Evolutionary conservation across 164 flowering plant species (phyloP), one percentile per base, ranked within the genome.

Genomic region (Tetrastigma voinierianum): DNA sequence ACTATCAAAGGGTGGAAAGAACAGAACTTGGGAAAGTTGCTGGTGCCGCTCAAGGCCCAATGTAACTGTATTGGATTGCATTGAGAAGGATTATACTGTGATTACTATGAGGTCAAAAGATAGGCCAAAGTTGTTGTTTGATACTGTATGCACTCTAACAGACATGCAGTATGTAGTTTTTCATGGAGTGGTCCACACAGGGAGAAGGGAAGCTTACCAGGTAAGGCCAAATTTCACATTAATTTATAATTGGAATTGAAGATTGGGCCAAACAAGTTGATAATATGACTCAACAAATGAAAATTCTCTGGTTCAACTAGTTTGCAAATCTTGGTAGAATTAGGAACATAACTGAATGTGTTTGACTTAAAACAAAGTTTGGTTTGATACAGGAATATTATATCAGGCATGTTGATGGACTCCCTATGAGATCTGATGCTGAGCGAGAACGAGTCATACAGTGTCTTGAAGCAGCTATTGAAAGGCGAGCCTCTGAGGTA

Each of bases 161-260:
- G 95, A 89, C 68, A 91, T 91, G 97, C 82, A 91, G 65, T 91
- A 89, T 78, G 89, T 89, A 13, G 86, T 89, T 45, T 89, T 82
- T 71, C 97, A 91, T 73, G 95, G 87, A 21, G 83, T 81, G 70
- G 87, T 91, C 67, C 61, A 67, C 59, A 77, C 89, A 0, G 90
- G 78, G 69, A 76, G 71, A 56, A 67, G 49, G 66, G 90, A 91
- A 72, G 92, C 97, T 54, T 87, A 76, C 75, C 90, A 89, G 88
- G 93, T 87, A 74, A 64, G 77, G 72, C 63, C 55, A 44, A n/a
- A 21, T 64, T 14, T 63, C 16, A 17, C 46, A 10, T 9, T 1
- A 51, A 64, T 2, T 17, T 4, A 14, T 16, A 32, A 24, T 51
- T 64, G 1, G 13, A 52, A 49, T 25, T 0, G 17, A 62, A 49